Percentiles rank a stretch among this genome's conserved stretches.
phyloP scores from a whole-genome alignment of 768 basidiomycete species.

The Suillus paluster region DNA sequence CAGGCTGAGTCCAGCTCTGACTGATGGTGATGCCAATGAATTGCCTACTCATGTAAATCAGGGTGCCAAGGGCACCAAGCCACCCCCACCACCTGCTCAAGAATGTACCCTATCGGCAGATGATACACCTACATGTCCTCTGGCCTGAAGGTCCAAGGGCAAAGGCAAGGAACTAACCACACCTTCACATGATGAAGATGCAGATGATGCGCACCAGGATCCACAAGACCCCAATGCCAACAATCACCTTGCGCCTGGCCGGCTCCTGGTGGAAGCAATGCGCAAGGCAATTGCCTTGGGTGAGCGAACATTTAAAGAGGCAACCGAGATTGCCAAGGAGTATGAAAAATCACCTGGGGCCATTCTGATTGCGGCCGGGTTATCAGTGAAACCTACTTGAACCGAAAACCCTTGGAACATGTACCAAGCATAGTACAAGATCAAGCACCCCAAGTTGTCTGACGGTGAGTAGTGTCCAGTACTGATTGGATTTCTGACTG shows the following conservation, averaged over 20 bases:
- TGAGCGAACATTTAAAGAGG: background rate
- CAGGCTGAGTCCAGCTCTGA: background rate
- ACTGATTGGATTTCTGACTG: background rate
- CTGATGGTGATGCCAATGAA: background rate
- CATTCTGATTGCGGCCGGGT: background rate
- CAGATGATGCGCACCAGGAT: background rate
- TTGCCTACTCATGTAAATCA: no score
- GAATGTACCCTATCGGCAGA: no score
- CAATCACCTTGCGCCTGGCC: background rate
- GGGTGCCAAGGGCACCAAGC: no score
- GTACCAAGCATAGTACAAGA: slow-evolving; percentile 4
- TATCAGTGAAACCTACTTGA: background rate
- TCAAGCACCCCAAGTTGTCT: slow-evolving; percentile 2
- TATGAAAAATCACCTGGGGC: background rate
- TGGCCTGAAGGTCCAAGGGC: background rate
- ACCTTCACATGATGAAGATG: background rate
- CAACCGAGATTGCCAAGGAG: slow-evolving; percentile 2
- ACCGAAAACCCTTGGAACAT: background rate
- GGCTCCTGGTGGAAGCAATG: background rate
- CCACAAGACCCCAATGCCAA: no score
- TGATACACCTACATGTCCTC: background rate
- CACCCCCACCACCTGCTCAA: no score
- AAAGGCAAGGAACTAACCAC: background rate
- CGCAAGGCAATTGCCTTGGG: background rate
- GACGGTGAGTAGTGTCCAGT: slow-evolving; percentile 3